Base-by-base conservation (phyloP, 2,329 filamentous ascomycete genomes). In the Cryoendolithus antarcticus region DNA sequence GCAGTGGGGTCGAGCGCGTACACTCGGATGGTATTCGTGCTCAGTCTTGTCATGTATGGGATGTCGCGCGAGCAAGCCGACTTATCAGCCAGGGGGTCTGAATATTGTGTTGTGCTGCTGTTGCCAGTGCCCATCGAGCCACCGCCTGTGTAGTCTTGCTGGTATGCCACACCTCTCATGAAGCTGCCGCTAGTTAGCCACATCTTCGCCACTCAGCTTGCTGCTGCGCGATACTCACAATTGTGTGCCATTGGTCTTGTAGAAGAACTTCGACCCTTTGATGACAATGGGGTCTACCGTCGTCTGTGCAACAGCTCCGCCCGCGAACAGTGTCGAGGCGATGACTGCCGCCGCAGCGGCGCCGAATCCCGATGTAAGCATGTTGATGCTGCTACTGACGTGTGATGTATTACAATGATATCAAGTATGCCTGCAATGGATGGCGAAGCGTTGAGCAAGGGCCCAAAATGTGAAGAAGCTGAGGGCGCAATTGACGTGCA, bases 81-180 rank as follows among this genome's bases (percentile, higher is more conserved):
- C 41, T 66, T 63, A 56, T 93, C 77, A 50, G 85, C 72, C 31
- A 98, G 76, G 42, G 91, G 89, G 59, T 98, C 91, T 47, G 70
- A 73, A 69, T 88, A 96, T 43, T 57, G 59, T 39, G 60, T 61
- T 30, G 65, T 68, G 40, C 68, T 66, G 45, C 76, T 72, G 38
- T 70, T 72, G 38, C 73, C 67, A 33, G 40, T 39, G 48, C 69
- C 69, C 48, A 70, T 70, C 48, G 57, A 43, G 57, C 62, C 60
- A 27, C 24, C 63, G 42, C 61, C 58, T 45, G 56, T 58, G 51
- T 71, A 65, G 53, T 89, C 83, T 67, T 88, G 52, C 70, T 98
- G 91, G 68, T 98, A 98, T 50, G 91, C 91, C 52, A 98, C 72
- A 67, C 91, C 91, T 63, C 82, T 85, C 63, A 96, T 85, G 71